These are phyloP conservation scores for Golubevia sp. DNA, from an alignment of 1,284 basidiomycete species.

Conservation along the genomic window DNA sequence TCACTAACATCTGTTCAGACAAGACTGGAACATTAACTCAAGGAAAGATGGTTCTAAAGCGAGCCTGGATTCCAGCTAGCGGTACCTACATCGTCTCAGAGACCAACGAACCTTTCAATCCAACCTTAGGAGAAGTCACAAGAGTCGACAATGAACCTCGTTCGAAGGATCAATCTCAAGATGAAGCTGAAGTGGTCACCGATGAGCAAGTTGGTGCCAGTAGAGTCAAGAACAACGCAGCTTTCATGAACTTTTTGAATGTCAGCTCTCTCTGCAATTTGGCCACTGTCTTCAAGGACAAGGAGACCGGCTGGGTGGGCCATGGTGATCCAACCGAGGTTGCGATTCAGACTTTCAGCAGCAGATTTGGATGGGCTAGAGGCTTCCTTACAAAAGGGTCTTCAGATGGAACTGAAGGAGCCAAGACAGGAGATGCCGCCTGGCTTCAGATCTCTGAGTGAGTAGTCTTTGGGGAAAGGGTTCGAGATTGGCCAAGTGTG, in stretches of 20 bases:
- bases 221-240: slow-evolving; percentile 28
- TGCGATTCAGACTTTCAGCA: slow-evolving; percentile 71
- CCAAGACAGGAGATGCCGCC: slow-evolving; percentile 19
- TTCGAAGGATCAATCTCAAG: slow-evolving; percentile 39
- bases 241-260: slow-evolving; percentile 44
- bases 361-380: slow-evolving; percentile 60
- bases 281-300: slow-evolving; percentile 54
- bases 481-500: too few relatives aligned
- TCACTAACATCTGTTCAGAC: background rate
- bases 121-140: slow-evolving; percentile 64
- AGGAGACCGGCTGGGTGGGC: slow-evolving; percentile 67
- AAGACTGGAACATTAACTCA: slow-evolving; percentile 59
- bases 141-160: slow-evolving; percentile 64
- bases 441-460: slow-evolving; percentile 15
- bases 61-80: slow-evolving; percentile 67
- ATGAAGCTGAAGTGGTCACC: slow-evolving; percentile 62
- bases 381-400: slow-evolving; percentile 31
- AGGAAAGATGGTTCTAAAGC: slow-evolving; percentile 66
- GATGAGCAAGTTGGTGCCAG: slow-evolving; percentile 26
- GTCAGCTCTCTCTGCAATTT: slow-evolving; percentile 58
- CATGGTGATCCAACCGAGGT: slow-evolving; percentile 72
- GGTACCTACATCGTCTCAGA: slow-evolving; percentile 49
- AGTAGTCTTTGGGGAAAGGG: too few relatives aligned
- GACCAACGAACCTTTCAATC: slow-evolving; percentile 58
- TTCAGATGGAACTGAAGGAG: slow-evolving; percentile 7